phyloP scores from a whole-genome alignment of 345 rosid genomes.

The Trapa incisa region DNA sequence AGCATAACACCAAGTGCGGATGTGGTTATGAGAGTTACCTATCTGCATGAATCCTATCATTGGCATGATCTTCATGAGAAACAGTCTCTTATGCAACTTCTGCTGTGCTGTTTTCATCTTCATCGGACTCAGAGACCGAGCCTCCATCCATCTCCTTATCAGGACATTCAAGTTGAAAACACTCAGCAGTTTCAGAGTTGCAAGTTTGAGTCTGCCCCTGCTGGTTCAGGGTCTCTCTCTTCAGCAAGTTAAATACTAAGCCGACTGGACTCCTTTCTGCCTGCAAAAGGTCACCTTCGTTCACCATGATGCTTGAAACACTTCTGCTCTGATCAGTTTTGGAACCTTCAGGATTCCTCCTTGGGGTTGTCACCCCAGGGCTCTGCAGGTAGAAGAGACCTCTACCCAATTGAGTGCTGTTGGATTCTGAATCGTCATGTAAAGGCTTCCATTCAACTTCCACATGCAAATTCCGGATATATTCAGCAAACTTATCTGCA shows the following conservation, averaged over 20 bases:
- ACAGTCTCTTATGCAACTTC: not conserved
- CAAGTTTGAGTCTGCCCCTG: conserved; percentile 18
- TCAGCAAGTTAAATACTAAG: conserved; percentile 56
- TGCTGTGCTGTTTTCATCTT: not conserved
- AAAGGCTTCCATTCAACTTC: conserved; percentile 32
- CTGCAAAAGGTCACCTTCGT: conserved; percentile 78
- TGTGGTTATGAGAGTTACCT: not conserved
- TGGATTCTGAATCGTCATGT: conserved; percentile 28
- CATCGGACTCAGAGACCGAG: conserved; percentile 5
- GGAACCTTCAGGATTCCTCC: conserved; percentile 22
- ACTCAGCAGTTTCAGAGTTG: conserved; percentile 41
- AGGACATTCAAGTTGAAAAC: conserved; percentile 49
- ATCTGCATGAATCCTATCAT: not conserved
- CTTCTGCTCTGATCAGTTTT: conserved; percentile 30
- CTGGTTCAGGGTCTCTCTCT: conserved; percentile 35
- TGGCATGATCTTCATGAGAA: not conserved
- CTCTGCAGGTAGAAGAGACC: conserved; percentile 26
- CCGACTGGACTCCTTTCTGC: conserved; percentile 56
- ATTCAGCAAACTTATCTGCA: conserved; percentile 44
- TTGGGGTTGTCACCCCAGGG: conserved; percentile 31
- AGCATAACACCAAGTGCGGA: not conserved
- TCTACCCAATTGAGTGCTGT: conserved; percentile 24
- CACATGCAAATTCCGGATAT: conserved; percentile 26
- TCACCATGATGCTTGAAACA: conserved; percentile 47
- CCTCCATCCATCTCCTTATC: conserved; percentile 41